These are phyloP conservation scores for Cryptosporidium xiaoi DNA, from an alignment of 169 alveolate genomes.

Conservation along the genomic window DNA sequence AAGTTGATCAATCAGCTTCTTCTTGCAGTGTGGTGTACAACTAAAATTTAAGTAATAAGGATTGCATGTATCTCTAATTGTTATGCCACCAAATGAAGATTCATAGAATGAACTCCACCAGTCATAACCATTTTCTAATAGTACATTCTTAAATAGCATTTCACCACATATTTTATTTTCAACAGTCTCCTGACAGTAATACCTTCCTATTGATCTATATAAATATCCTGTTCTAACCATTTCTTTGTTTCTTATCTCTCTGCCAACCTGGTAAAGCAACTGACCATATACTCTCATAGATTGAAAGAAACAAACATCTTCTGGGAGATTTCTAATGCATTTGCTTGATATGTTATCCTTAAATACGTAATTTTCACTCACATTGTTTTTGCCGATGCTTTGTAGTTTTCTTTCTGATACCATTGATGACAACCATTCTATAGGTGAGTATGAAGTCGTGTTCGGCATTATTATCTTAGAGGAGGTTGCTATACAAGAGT, in stretches of 20 bases:
- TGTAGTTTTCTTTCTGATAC: background rate
- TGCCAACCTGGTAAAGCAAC: conserved; percentile 25
- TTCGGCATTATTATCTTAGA: conserved; percentile 9
- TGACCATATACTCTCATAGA: conserved; percentile 59
- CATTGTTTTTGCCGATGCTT: background rate
- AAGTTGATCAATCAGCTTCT: conserved; percentile 28
- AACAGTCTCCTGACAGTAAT: conserved; percentile 52
- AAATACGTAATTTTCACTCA: background rate
- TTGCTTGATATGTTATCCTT: conserved; percentile 3
- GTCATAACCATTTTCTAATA: background rate
- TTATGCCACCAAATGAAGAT: conserved; percentile 13
- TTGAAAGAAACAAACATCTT: conserved; percentile 44
- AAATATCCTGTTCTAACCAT: conserved; percentile 30
- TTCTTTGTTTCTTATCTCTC: background rate
- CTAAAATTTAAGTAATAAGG: conserved; percentile 45
- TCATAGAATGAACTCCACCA: conserved; percentile 56
- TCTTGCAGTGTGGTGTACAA: conserved; percentile 56
- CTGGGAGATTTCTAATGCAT: conserved; percentile 64
- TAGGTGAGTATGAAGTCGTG: background rate
- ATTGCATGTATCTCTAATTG: conserved; percentile 35
- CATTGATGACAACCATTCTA: conserved; percentile 28
- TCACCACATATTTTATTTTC: conserved; percentile 39
- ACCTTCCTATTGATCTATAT: conserved; percentile 55
- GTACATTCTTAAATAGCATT: conserved; percentile 4
- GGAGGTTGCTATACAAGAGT: conserved; percentile 16